Evolutionary conservation across 2,329 filamentous ascomycete genomes (phyloP).

Genomic region (Ophiocordyceps camponoti-leonardi): DNA sequence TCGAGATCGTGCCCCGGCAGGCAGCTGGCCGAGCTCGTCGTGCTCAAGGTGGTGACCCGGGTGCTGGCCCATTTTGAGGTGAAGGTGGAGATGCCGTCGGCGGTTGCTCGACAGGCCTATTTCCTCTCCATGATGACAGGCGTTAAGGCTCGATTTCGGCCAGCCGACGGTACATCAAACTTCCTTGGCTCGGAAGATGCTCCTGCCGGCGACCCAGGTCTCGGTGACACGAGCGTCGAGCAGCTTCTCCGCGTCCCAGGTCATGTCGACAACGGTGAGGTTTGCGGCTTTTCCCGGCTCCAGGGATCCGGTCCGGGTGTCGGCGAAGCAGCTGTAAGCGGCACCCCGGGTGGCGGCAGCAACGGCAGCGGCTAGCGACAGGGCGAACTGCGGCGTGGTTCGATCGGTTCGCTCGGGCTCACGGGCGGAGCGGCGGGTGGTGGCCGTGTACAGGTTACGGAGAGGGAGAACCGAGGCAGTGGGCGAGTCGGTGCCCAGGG

Average conservation of each 20-base stretch:
- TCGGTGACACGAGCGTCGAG: constrained; percentile 26
- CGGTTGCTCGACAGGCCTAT: constrained; percentile 24
- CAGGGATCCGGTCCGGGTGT: constrained; percentile 33
- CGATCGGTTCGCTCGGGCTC: constrained; percentile 19
- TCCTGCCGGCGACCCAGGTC: constrained; percentile 35
- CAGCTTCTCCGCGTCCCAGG: constrained; percentile 27
- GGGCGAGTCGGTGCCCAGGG: constrained; percentile 41
- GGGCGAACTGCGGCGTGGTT: constrained; percentile 31
- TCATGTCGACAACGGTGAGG: constrained; percentile 33
- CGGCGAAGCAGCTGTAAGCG: constrained; percentile 41
- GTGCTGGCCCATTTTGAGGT: constrained; percentile 28
- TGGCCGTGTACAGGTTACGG: constrained; percentile 40
- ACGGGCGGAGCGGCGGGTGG: constrained; percentile 36
- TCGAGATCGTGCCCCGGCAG: constrained; percentile 31
- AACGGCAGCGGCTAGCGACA: constrained; percentile 34
- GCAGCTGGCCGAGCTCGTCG: constrained; percentile 30
- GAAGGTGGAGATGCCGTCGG: constrained; percentile 18
- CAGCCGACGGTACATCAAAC: not conserved
- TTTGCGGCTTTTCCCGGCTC: constrained; percentile 36
- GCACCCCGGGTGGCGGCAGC: constrained; percentile 35
- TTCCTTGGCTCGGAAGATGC: constrained; percentile 14
- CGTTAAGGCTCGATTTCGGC: constrained; percentile 22
- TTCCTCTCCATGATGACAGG: constrained; percentile 36
- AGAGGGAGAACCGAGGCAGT: constrained; percentile 38
- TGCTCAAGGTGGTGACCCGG: constrained; percentile 24